phyloP scores from a whole-genome alignment of 768 basidiomycete genomes.

The Pulveroboletus frians region DNA sequence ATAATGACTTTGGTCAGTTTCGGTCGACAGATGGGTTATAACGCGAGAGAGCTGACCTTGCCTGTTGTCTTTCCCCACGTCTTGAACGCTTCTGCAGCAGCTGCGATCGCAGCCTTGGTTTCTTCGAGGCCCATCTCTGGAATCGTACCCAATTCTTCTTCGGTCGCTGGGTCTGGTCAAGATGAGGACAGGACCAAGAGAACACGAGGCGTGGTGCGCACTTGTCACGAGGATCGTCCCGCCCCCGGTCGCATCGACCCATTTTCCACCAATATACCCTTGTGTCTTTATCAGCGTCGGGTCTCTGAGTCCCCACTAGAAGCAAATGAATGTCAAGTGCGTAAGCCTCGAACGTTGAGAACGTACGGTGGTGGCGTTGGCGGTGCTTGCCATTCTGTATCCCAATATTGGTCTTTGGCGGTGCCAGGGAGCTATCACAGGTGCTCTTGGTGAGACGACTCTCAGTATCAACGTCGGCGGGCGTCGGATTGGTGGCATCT shows the following conservation, averaged over 20 bases:
- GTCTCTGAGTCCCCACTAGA: conserved; percentile 74
- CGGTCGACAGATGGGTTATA: neutral
- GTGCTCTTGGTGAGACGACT: conserved; percentile 15
- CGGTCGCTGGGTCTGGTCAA: conserved; percentile 77
- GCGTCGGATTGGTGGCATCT: conserved; percentile 14
- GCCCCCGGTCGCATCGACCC: conserved; percentile 75
- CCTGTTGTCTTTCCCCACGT: conserved; percentile 85
- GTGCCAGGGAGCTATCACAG: conserved; percentile 1
- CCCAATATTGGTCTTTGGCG: conserved; percentile 11
- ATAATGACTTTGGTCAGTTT: neutral
- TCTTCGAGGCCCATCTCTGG: conserved; percentile 88
- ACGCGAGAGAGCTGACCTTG: conserved; percentile 47
- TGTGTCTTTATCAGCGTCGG: conserved; percentile 67
- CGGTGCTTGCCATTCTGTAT: conserved; percentile 56
- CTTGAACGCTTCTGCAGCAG: conserved; percentile 75
- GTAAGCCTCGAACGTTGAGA: neutral
- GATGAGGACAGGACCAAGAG: neutral
- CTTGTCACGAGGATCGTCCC: conserved; percentile 72
- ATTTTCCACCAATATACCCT: conserved; percentile 79
- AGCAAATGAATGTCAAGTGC: neutral
- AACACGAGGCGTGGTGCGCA: conserved; percentile 32
- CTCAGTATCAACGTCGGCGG: conserved; percentile 14
- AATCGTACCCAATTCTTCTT: conserved; percentile 74
- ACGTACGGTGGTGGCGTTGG: conserved; percentile 31
- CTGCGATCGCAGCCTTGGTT: conserved; percentile 78